Evolutionary conservation across 306 rosid species (phyloP).

Genomic region (Prosopis cineraria): DNA sequence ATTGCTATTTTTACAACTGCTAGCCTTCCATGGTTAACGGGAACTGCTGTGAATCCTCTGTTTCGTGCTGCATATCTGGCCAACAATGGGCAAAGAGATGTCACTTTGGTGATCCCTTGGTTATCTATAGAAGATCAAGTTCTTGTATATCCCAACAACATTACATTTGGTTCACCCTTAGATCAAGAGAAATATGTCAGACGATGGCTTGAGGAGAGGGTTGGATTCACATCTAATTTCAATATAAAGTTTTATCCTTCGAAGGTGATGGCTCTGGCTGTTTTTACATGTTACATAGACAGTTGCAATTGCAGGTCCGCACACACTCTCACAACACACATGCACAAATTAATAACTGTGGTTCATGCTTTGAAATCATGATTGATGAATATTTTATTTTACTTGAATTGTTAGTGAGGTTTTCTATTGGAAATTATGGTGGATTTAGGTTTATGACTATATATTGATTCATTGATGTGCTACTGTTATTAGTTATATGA

Average conservation of each 20-base stretch:
- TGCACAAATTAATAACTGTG: neutral
- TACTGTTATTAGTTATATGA: neutral
- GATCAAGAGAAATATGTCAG: constrained; percentile 77
- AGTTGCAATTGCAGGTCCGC: neutral
- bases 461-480: constrained; percentile 1
- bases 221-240: constrained; percentile 63
- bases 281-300: constrained; percentile 27
- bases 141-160: constrained; percentile 74
- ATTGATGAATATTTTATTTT: neutral
- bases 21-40: constrained; percentile 99
- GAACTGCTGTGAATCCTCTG: constrained; percentile 94
- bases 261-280: constrained; percentile 53
- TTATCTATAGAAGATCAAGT: constrained; percentile 73
- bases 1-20: constrained; percentile 95
- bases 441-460: neutral
- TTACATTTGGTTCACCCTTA: constrained; percentile 62
- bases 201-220: constrained; percentile 82
- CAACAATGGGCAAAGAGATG: constrained; percentile 59
- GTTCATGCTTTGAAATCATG: constrained; percentile 14
- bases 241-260: constrained; percentile 72
- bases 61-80: constrained; percentile 92
- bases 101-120: constrained; percentile 93
- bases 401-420: constrained; percentile 10
- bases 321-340: neutral
- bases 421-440: constrained; percentile 10